These are phyloP conservation scores for Coemansia sp. DNA, from an alignment of 192 early-diverging fungal genomes.

Conservation along the genomic window DNA sequence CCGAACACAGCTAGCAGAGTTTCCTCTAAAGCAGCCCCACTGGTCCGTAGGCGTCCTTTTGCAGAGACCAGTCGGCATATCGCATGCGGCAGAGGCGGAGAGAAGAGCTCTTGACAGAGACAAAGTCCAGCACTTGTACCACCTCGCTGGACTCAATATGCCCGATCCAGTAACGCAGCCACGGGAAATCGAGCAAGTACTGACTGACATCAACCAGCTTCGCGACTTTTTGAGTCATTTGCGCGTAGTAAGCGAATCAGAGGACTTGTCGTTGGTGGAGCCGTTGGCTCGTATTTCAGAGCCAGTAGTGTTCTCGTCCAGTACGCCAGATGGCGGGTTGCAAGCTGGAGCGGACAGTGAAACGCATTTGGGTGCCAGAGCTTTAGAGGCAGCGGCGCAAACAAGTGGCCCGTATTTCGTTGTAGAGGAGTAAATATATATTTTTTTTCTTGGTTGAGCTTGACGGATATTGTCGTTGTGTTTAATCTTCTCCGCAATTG, in stretches of 20 bases:
- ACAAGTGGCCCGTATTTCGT: conserved; percentile 31
- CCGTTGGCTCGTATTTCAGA: conserved; percentile 40
- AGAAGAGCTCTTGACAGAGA: not conserved
- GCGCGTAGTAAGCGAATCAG: conserved; percentile 15
- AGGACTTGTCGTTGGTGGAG: conserved; percentile 20
- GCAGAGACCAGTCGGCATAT: not conserved
- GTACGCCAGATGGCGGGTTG: conserved; percentile 11
- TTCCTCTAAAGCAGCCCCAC: conserved; percentile 11
- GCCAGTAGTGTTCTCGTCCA: conserved; percentile 25
- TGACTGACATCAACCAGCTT: conserved; percentile 36
- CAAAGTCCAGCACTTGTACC: conserved; percentile 26
- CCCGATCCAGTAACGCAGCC: conserved; percentile 11
- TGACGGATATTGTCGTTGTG: too few relatives aligned
- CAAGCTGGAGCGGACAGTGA: not conserved
- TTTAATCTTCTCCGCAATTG: not conserved
- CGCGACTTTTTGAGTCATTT: conserved; percentile 47
- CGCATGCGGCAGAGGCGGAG: conserved; percentile 9
- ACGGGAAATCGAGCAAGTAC: conserved; percentile 1
- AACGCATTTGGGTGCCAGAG: conserved; percentile 10
- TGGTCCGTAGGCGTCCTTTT: conserved; percentile 13
- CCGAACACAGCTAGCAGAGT: not conserved
- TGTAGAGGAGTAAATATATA: conserved; percentile 37
- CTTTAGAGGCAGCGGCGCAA: conserved; percentile 15
- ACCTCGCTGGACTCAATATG: conserved; percentile 31
- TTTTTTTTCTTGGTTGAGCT: too few relatives aligned